Evolutionary conservation across 129 eudicot species (phyloP).

Genomic region (carrot (Daucus carota)): DH1_v3.0 NC_030386.2:2975001-2975500

Average conservation of each 20-base stretch:
- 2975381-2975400: slow-evolving; percentile 68
- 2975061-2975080: slow-evolving; percentile 20
- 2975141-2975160: slow-evolving; percentile 12
- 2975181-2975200: slow-evolving; percentile 74
- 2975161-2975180: slow-evolving; percentile 35
- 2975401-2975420: slow-evolving; percentile 25
- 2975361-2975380: slow-evolving; percentile 49
- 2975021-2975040: slow-evolving; percentile 12
- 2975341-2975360: slow-evolving; percentile 46
- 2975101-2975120: neutral
- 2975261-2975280: slow-evolving; percentile 35
- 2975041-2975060: slow-evolving; percentile 41
- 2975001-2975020: slow-evolving; percentile 20
- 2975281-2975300: slow-evolving; percentile 28
- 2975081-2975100: neutral
- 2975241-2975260: slow-evolving; percentile 30
- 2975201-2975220: slow-evolving; percentile 46
- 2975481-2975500: too few species aligned
- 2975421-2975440: neutral
- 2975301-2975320: slow-evolving; percentile 34
- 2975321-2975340: slow-evolving; percentile 50
- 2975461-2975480: too few species aligned
- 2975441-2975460: too few species aligned
- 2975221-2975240: slow-evolving; percentile 34
- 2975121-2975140: neutral